These are phyloP conservation scores for Quercus cerris DNA, from an alignment of 306 rosid genomes.

Conservation along the genomic window DNA sequence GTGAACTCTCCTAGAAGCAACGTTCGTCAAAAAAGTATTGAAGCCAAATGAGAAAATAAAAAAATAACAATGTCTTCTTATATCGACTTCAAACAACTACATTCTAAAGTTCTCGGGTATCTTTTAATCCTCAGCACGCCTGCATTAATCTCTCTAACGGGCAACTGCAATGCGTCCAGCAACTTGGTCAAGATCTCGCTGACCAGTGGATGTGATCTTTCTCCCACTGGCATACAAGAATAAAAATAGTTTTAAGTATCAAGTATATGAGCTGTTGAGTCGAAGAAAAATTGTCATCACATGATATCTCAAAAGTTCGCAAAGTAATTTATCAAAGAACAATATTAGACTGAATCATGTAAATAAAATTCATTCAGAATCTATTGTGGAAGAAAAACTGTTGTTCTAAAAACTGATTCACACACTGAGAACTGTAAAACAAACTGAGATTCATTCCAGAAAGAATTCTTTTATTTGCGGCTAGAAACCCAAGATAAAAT, in stretches of 20 bases:
- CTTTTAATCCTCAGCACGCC: background rate
- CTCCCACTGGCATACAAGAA: slow-evolving; percentile 29
- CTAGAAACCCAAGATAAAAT: background rate
- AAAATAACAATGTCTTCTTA: background rate
- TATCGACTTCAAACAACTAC: background rate
- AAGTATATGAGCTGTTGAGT: background rate
- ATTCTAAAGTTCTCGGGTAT: background rate
- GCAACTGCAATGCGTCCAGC: slow-evolving; percentile 43
- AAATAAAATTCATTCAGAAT: background rate
- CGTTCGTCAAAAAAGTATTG: too few species aligned
- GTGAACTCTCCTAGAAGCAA: too few species aligned
- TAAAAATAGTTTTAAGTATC: background rate
- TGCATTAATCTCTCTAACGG: slow-evolving; percentile 3
- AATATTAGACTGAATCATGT: background rate
- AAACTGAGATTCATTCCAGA: background rate
- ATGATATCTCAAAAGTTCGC: background rate
- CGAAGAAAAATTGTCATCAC: background rate
- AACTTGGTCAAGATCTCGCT: slow-evolving; percentile 49
- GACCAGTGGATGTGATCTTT: slow-evolving; percentile 43
- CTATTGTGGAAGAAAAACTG: background rate
- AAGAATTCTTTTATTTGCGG: background rate
- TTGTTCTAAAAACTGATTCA: background rate
- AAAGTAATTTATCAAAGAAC: background rate
- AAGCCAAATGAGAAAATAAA: background rate
- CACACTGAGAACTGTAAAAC: background rate